Evolutionary conservation across 148 eudicot species (phyloP).

Genomic region (Dianthus caryophyllus): DNA sequence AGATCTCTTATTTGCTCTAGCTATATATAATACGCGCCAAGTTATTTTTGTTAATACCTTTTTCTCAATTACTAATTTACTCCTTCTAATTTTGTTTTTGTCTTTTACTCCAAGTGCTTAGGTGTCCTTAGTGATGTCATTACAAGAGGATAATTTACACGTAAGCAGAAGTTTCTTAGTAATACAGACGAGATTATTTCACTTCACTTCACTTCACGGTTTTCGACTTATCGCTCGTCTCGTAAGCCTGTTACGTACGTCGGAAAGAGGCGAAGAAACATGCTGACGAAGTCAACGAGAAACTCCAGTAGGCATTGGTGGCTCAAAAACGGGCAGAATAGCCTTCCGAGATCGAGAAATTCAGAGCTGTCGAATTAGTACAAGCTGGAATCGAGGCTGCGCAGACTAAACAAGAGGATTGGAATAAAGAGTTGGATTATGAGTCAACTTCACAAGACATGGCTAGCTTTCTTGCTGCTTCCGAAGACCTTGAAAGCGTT

Average conservation of each 20-base stretch:
- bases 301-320: conserved; percentile 72
- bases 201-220: conserved; percentile 52
- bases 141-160: too few species aligned
- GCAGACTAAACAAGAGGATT: conserved; percentile 75
- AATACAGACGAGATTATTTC: too few species aligned
- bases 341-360: conserved; percentile 78
- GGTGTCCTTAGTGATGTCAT: too few species aligned
- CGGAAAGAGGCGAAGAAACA: conserved; percentile 61
- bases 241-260: conserved; percentile 46
- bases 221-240: conserved; percentile 55
- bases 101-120: too few species aligned
- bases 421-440: conserved; percentile 66
- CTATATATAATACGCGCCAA: too few species aligned
- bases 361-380: conserved; percentile 77
- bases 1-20: too few species aligned
- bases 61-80: too few species aligned
- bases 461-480: conserved; percentile 60
- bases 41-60: too few species aligned
- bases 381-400: conserved; percentile 74
- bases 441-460: conserved; percentile 57
- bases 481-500: conserved; percentile 63
- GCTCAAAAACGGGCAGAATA: conserved; percentile 87
- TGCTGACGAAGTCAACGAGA: conserved; percentile 70
- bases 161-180: too few species aligned
- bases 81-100: too few species aligned